These are phyloP conservation scores for Malus hybrid DNA, from an alignment of 331 rosid species.

Conservation along the genomic window DNA sequence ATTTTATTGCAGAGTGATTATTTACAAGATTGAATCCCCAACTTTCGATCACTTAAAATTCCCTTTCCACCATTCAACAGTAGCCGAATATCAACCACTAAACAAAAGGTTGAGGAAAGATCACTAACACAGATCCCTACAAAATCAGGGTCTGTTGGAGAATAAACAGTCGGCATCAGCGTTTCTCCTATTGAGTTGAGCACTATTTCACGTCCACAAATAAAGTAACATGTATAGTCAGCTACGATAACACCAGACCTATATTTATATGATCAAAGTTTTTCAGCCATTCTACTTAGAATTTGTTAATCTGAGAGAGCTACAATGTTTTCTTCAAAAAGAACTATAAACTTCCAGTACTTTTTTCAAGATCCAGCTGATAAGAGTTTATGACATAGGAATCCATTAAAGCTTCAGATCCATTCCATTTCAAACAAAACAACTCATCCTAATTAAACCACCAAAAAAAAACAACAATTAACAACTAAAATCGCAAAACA, in stretches of 20 bases:
- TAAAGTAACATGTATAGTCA: neutral
- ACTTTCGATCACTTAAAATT: neutral
- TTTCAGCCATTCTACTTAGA: neutral
- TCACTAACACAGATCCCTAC: neutral
- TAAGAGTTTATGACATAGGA: neutral
- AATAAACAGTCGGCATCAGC: neutral
- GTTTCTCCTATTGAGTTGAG: neutral
- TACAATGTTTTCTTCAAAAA: neutral
- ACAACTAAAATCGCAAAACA: neutral
- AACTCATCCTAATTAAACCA: neutral
- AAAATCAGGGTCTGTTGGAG: neutral
- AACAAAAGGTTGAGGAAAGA: neutral
- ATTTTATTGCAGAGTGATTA: neutral
- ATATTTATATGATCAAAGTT: neutral
- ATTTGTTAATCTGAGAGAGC: neutral
- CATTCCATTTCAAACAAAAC: slow-evolving; percentile 11
- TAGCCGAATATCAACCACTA: neutral
- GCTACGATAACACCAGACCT: neutral
- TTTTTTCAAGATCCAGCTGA: too few species aligned
- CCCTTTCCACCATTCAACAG: neutral
- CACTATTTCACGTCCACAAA: neutral
- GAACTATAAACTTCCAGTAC: neutral
- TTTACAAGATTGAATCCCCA: neutral
- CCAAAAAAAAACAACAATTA: neutral
- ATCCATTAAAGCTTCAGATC: slow-evolving; percentile 21